Evolutionary conservation across 1,284 basidiomycete genomes (phyloP).

Genomic region (Marasmius fiardii): DNA sequence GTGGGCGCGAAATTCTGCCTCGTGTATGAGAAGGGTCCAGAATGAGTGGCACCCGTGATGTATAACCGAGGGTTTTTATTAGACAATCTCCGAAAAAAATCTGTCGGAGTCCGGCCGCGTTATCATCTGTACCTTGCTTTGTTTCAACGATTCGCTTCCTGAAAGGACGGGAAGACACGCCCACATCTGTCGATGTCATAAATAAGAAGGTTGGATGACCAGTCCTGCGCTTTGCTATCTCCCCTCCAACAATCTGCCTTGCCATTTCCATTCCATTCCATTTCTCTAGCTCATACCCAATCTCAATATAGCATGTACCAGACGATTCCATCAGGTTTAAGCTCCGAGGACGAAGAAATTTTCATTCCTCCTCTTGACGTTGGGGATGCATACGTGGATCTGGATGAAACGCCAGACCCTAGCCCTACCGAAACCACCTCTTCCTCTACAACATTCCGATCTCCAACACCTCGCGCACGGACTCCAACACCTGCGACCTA

Average conservation of each 20-base stretch:
- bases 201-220: too few relatives aligned
- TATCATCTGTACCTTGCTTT: neutral
- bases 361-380: neutral
- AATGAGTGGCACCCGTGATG: conserved; percentile 10
- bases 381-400: neutral
- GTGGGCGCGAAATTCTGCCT: conserved; percentile 6
- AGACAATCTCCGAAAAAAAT: neutral
- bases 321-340: neutral
- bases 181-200: too few relatives aligned
- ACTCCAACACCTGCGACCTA: neutral
- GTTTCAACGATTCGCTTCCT: neutral
- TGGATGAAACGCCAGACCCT: neutral
- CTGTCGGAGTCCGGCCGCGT: neutral
- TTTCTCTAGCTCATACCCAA: neutral
- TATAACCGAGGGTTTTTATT: conserved; percentile 1
- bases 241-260: too few relatives aligned
- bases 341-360: neutral
- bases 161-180: too few relatives aligned
- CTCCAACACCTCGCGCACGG: neutral
- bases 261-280: too few relatives aligned
- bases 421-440: neutral
- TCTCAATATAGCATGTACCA: neutral
- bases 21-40: conserved; percentile 9
- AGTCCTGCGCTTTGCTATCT: too few relatives aligned
- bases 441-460: neutral